Percentiles rank a stretch among this genome's conserved stretches.
Conservation (phyloP, 768 basidiomycete genomes). For the Boletus subparvulus region DNA sequence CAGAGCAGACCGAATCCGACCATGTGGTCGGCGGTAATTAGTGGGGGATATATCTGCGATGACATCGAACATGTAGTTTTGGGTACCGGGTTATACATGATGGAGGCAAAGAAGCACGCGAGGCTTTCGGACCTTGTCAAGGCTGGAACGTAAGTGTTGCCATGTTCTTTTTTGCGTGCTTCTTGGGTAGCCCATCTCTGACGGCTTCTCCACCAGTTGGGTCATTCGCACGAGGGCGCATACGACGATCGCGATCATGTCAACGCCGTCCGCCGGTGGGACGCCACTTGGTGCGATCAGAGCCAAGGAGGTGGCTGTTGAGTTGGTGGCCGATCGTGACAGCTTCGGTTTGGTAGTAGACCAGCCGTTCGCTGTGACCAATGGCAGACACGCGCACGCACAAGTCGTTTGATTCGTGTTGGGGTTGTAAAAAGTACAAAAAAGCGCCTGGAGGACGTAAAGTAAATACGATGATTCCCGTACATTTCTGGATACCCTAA, state of each 20-base stretch:
- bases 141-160: conserved; percentile 47
- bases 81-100: conserved; percentile 56
- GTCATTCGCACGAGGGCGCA: conserved; percentile 39
- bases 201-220: conserved; percentile 18
- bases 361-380: not conserved
- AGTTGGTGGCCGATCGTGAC: conserved; percentile 11
- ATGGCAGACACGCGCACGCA: not conserved
- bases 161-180: conserved; percentile 3
- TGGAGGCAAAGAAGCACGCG: conserved; percentile 51
- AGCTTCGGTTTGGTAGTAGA: not conserved
- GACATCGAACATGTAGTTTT: conserved; percentile 36
- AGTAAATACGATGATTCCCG: conserved; percentile 1
- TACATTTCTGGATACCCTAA: conserved; percentile 15
- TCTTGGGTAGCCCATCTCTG: not conserved
- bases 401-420: conserved; percentile 1
- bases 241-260: conserved; percentile 27
- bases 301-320: conserved; percentile 63
- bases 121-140: conserved; percentile 54
- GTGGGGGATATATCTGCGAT: conserved; percentile 6
- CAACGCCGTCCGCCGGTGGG: conserved; percentile 15
- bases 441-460: not conserved
- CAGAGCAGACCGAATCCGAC: not conserved
- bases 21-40: conserved; percentile 12
- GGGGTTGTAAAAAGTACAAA: not conserved
- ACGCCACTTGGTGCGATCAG: conserved; percentile 57